Evolutionary conservation across 2,329 filamentous ascomycete genomes (phyloP).

Genomic region (Tolypocladium amazonense): DNA sequence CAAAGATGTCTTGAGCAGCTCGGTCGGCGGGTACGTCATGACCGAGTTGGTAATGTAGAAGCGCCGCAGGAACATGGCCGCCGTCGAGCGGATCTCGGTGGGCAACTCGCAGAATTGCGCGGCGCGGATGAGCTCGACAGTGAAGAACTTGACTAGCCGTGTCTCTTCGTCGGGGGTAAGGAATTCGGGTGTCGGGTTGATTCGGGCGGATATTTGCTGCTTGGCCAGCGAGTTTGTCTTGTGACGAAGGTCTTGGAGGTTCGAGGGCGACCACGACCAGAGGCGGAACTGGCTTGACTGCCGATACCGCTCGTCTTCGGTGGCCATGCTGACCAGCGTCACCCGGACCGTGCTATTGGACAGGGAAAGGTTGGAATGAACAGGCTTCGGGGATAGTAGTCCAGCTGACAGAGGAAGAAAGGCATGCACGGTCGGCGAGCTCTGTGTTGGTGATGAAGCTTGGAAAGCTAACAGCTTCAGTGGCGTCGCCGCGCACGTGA

Average conservation of each 20-base stretch:
- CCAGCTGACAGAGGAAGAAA: neutral
- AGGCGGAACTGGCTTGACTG: slow-evolving; percentile 81
- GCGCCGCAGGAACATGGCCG: slow-evolving; percentile 79
- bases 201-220: slow-evolving; percentile 45
- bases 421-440: neutral
- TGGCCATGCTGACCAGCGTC: slow-evolving; percentile 43
- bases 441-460: neutral
- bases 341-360: neutral
- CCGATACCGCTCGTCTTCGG: slow-evolving; percentile 85
- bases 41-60: slow-evolving; percentile 95
- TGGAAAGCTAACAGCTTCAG: neutral
- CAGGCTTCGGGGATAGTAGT: neutral
- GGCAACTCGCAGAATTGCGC: slow-evolving; percentile 41
- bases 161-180: slow-evolving; percentile 76
- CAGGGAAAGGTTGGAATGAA: neutral
- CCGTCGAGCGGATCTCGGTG: slow-evolving; percentile 50
- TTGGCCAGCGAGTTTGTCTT: slow-evolving; percentile 70
- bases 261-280: slow-evolving; percentile 79
- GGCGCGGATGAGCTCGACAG: slow-evolving; percentile 45
- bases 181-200: slow-evolving; percentile 59
- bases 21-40: slow-evolving; percentile 90
- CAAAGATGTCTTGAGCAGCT: slow-evolving; percentile 79
- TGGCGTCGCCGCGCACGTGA: neutral
- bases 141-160: slow-evolving; percentile 70
- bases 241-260: slow-evolving; percentile 59